Evolutionary conservation across 306 rosid genomes (phyloP), one percentile per base, ranked within the genome.

Genomic region (Gastrolobium villosum): DNA sequence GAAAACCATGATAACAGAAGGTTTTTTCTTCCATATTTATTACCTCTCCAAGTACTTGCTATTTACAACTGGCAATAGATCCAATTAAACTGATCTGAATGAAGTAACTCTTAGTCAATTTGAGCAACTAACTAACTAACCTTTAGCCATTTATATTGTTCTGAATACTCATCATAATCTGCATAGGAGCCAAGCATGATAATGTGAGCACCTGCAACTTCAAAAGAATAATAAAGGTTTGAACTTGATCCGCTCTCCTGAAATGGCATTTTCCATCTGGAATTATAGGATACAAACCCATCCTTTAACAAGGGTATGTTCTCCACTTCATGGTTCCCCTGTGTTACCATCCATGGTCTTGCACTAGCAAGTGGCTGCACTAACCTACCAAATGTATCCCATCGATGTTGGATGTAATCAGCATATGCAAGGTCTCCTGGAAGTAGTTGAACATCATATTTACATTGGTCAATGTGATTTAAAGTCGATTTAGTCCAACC

Each of bases 391-490:
- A 94, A 94, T 1, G 97, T 72, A 82, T 94, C 99, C 99, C 99
- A 94, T 39, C 83, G 87, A 31, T 26, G 74, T 75, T 94, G 99
- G 28, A 92, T 65, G 66, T 90, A 92, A 81, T 94, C 97, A 9
- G 99, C 99, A 79, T 94, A 94, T 2, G 99, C 82, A 55, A 94
- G 97, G 70, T 94, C 99, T 7, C 99, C 99, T 0, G 99, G 99
- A 77, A 94, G 96, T 65, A 94, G 70, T 62, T 90, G 93, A 56
- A 94, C 78, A 84, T 94, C 96, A 76, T 94, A 94, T 10, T 79
- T 88, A 87, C 97, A 92, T 70, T 10, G 88, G 44, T 84, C 86
- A 72, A 94, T 92, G 88, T 92, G 99, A 65, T 88, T 83, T 5
- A 94, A 79, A 1, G 97, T 94, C 44, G 99, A 90, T 72, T 88